phyloP scores from a whole-genome alignment of 2,329 filamentous ascomycete species.

The Trichoderma koningii region DNA sequence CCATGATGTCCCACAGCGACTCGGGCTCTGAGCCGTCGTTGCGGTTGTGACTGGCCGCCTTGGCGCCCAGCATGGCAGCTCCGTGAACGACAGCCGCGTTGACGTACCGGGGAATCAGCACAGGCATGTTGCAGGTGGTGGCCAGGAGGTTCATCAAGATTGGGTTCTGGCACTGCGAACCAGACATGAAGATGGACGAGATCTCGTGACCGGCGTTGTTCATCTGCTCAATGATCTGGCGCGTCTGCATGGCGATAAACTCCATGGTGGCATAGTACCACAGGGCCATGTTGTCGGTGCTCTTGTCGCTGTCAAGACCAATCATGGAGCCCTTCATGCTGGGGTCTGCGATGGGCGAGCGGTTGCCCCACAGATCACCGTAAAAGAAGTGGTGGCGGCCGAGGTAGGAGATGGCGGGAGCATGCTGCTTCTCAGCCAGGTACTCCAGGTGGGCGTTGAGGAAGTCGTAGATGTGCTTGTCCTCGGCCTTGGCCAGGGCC shows the following conservation, averaged over 20 bases:
- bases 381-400: conserved; percentile 98
- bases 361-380: conserved; percentile 95
- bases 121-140: conserved; percentile 87
- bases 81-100: conserved; percentile 95
- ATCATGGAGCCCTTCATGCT: conserved; percentile 91
- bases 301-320: conserved; percentile 84
- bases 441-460: conserved; percentile 84
- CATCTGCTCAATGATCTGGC: conserved; percentile 94
- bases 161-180: conserved; percentile 94
- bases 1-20: conserved; percentile 94
- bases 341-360: conserved; percentile 87
- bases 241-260: conserved; percentile 95
- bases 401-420: conserved; percentile 80
- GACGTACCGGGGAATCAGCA: conserved; percentile 90
- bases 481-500: conserved; percentile 76
- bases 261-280: conserved; percentile 97
- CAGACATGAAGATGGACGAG: conserved; percentile 96
- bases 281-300: conserved; percentile 80
- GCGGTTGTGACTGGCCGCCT: conserved; percentile 82
- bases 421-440: conserved; percentile 67
- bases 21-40: conserved; percentile 71
- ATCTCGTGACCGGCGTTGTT: conserved; percentile 87
- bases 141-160: conserved; percentile 90
- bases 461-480: conserved; percentile 92
- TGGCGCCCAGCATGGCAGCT: conserved; percentile 97